Base-by-base conservation (phyloP, 2,329 filamentous ascomycete species). In the Alternaria novae-zelandiae region DNA sequence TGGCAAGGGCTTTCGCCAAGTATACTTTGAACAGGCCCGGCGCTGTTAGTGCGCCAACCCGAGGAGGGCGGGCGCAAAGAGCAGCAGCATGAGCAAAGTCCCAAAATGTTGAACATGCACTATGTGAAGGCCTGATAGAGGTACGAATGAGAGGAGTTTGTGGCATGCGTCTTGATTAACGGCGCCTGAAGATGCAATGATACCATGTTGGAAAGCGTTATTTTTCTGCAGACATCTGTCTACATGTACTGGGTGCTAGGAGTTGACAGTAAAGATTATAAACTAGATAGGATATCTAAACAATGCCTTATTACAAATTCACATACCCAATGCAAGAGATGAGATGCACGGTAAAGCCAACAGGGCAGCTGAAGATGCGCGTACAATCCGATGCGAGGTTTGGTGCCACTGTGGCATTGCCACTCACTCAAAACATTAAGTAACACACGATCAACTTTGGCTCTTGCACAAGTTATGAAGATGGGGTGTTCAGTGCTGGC, bases 1-100 rank as follows among this genome's bases (percentile, higher is more conserved):
- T 99, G 47, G 92, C 94, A 0, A 87, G 96, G 63, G 93, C 96
- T 5, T 99, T 99, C 83, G 94, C 96, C 74, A 99, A 99, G 84
- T 99, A 98, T 78, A 86, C 84, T 8, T 78, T 86, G 26, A 79
- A 79, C 45, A 70, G 81, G 45, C 83, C 83, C 43, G 83, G 83
- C 41, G 81, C 81, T 41, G 80, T 81, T 25, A 72, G 73, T 17
- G 67, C 70, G 15, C 67, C 72, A 15, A 57, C 64, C 13, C 70
- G 74, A 51, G 71, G 66, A 46, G 72, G 72, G n/a, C 68, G 75
- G 49, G 65, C 69, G 21, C 73, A 76, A 45, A 70, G 72, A 47
- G 74, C 72, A 47, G 75, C 71, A 50, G 76, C 77, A 32, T 75
- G 67, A 57, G 13, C n/a, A 53, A 11, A 2, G 6, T 51, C 56